These are phyloP conservation scores for Monilinia polystroma DNA, from an alignment of 2,329 filamentous ascomycete species.

Conservation along the genomic window DNA sequence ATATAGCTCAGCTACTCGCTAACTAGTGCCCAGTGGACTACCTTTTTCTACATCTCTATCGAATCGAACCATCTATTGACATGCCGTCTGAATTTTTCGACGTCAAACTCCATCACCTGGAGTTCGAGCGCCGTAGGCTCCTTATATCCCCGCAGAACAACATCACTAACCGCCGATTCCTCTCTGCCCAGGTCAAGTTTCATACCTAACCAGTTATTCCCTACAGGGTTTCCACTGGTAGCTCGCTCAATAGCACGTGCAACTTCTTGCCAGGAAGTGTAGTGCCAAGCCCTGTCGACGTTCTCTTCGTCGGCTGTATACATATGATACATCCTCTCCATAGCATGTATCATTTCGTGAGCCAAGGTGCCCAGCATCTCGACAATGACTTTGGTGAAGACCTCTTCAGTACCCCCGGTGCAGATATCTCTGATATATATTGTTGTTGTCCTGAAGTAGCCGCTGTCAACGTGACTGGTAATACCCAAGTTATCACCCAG, in stretches of 20 bases:
- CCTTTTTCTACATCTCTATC: not conserved
- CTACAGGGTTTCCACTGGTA: not conserved
- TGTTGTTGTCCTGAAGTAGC: not conserved
- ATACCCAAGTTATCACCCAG: not conserved
- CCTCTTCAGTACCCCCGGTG: fast-evolving
- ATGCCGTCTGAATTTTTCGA: not conserved
- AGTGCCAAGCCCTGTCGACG: not conserved
- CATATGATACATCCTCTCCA: not conserved
- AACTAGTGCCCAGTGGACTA: not conserved
- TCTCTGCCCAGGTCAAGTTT: not conserved
- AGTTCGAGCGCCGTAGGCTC: not conserved
- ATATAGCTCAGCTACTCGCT: not conserved
- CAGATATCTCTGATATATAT: not conserved
- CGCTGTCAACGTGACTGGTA: not conserved
- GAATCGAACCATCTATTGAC: not conserved
- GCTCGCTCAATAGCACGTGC: not conserved
- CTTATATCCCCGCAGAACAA: not conserved
- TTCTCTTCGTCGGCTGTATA: not conserved
- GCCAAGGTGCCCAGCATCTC: not conserved
- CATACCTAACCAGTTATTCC: not conserved
- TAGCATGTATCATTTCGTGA: conserved; percentile 6
- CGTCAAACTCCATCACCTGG: not conserved
- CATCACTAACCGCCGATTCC: not conserved
- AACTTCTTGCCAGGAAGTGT: not conserved
- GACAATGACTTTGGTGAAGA: not conserved